Evolutionary conservation across 257 asterid species (phyloP).

Genomic region (Leptodermis oblonga): DNA sequence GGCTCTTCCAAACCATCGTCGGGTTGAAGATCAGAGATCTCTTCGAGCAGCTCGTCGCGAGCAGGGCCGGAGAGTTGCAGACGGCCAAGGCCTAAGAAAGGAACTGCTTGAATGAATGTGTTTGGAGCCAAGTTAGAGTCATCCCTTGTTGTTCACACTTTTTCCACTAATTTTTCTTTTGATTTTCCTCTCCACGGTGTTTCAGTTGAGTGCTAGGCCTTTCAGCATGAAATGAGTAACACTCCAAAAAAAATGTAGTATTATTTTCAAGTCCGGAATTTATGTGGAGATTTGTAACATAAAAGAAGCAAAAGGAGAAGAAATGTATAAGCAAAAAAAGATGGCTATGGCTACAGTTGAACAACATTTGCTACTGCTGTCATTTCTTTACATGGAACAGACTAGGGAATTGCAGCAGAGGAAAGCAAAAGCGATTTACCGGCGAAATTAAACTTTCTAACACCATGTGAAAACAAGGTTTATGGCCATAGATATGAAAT

Average conservation of each 20-base stretch:
- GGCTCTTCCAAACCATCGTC: slow-evolving; percentile 86
- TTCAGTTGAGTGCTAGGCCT: slow-evolving; percentile 30
- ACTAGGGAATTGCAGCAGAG: neutral
- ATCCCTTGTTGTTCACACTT: slow-evolving; percentile 10
- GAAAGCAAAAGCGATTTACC: neutral
- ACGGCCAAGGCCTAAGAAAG: slow-evolving; percentile 69
- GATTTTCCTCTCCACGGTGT: slow-evolving; percentile 25
- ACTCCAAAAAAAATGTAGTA: slow-evolving; percentile 28
- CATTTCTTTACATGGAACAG: neutral
- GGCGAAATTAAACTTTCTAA: neutral
- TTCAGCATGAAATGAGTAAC: slow-evolving; percentile 20
- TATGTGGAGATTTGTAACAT: slow-evolving; percentile 56
- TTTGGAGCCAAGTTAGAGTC: neutral
- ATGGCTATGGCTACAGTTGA: slow-evolving; percentile 8
- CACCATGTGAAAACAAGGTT: neutral
- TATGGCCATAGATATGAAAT: neutral
- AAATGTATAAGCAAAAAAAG: slow-evolving; percentile 16
- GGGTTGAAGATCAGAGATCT: slow-evolving; percentile 94
- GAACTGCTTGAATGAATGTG: slow-evolving; percentile 10
- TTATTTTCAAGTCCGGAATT: slow-evolving; percentile 34
- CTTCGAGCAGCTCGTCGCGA: slow-evolving; percentile 73
- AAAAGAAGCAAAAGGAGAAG: slow-evolving; percentile 43
- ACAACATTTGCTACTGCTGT: neutral
- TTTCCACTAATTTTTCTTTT: slow-evolving; percentile 18
- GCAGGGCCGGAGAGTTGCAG: slow-evolving; percentile 45